A percentile compares a stretch with the other conserved stretches of the same genome.
phyloP scores from a whole-genome alignment of 1,284 basidiomycete genomes.

The Puccinia novopanici region DNA sequence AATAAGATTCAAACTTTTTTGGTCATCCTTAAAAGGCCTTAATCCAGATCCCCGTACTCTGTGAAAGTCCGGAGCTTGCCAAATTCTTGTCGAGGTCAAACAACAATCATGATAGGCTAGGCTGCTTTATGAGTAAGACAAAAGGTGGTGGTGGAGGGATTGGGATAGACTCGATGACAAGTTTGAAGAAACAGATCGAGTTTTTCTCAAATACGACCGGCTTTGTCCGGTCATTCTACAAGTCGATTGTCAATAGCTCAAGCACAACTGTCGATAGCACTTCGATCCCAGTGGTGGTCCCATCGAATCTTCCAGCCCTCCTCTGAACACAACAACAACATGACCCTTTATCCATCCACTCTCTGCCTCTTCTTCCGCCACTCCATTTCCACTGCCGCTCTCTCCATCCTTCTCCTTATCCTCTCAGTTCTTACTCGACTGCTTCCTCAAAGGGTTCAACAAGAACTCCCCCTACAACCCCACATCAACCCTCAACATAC shows the following conservation, averaged over 20 bases:
- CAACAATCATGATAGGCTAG: constrained; percentile 64
- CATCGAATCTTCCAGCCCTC: background rate
- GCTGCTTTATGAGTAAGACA: background rate
- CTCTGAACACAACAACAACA: constrained; percentile 63
- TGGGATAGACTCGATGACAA: constrained; percentile 13
- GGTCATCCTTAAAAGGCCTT: constrained; percentile 65
- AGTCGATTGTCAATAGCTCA: constrained; percentile 65
- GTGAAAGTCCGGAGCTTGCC: constrained; percentile 78
- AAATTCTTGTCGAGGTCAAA: constrained; percentile 69
- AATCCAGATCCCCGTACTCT: constrained; percentile 72
- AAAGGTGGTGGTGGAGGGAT: background rate
- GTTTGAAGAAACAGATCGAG: constrained; percentile 42
- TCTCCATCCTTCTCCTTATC: too few species aligned
- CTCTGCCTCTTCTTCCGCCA: too few species aligned
- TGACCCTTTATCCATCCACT: too few species aligned
- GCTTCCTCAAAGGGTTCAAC: too few species aligned
- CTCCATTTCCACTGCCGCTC: too few species aligned
- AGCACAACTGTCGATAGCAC: background rate
- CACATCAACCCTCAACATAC: too few species aligned
- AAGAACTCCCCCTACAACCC: too few species aligned
- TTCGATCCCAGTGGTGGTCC: background rate
- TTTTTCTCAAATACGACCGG: constrained; percentile 67
- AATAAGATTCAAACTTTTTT: constrained; percentile 34
- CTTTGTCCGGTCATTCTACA: constrained; percentile 78
- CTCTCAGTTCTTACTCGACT: too few species aligned